Base-by-base conservation (phyloP, 257 asterid species). In the Solanum etuberosum region DNA sequence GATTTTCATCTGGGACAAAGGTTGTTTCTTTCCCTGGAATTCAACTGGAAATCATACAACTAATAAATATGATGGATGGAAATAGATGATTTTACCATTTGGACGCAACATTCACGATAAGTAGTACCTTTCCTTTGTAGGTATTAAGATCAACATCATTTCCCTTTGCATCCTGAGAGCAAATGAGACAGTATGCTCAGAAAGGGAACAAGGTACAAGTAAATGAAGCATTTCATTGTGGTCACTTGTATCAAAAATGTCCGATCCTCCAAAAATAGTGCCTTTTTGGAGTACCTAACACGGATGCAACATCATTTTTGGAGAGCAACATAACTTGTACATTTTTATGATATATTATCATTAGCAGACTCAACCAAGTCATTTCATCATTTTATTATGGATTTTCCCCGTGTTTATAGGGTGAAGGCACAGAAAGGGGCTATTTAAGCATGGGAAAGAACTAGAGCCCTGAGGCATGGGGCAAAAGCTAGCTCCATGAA, bases 21-120 rank as follows among this genome's bases (percentile, higher is more conserved):
- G n/a, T n/a, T n/a, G n/a, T n/a, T n/a, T n/a, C n/a, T n/a, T n/a
- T n/a, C n/a, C n/a, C n/a, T n/a, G n/a, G n/a, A n/a, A n/a, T n/a
- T n/a, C n/a, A n/a, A n/a, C n/a, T n/a, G n/a, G n/a, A n/a, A n/a
- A n/a, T n/a, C n/a, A n/a, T n/a, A n/a, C n/a, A n/a, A n/a, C n/a
- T n/a, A n/a, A n/a, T n/a, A n/a, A n/a, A n/a, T n/a, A n/a, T n/a
- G n/a, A n/a, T n/a, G n/a, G n/a, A n/a, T n/a, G n/a, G n/a, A n/a
- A n/a, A n/a, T n/a, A n/a, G n/a, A 18, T 1, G 54, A 80, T 7
- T 16, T 16, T 90, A 94, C 98, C 98, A 94, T 89, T 95, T 93
- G 11, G 98, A 95, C 32, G 98, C 98, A 83, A 95, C 98, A 84
- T 94, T 94, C 86, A 92, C 95, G 23, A 94, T 90, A 15, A 94